Evolutionary conservation across 1,284 basidiomycete species (phyloP).

Genomic region (Ceratobasidium sp.): DNA sequence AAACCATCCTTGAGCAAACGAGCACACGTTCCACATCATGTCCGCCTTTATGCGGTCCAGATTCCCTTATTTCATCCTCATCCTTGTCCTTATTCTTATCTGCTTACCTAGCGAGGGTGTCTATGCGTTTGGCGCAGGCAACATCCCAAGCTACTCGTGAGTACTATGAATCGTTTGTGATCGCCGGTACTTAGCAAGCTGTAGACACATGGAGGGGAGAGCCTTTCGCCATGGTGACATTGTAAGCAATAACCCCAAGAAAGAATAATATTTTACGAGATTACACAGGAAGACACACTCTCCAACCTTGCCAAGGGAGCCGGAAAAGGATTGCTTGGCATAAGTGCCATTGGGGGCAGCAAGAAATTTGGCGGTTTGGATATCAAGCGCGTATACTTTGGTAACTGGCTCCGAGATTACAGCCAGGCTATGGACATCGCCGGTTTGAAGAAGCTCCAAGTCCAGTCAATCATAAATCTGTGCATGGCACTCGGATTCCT

Average conservation of each 20-base stretch:
- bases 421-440: constrained; percentile 87
- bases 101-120: constrained; percentile 52
- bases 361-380: constrained; percentile 78
- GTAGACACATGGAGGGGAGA: constrained; percentile 77
- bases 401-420: constrained; percentile 80
- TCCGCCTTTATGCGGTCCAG: constrained; percentile 39
- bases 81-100: constrained; percentile 33
- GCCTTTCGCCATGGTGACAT: constrained; percentile 90
- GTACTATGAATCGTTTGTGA: not conserved
- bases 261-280: not conserved
- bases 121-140: constrained; percentile 78
- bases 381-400: constrained; percentile 81
- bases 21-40: constrained; percentile 5
- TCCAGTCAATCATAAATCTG: constrained; percentile 86
- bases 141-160: constrained; percentile 61
- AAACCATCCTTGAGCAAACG: too few relatives aligned
- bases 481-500: constrained; percentile 90
- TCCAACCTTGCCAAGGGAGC: constrained; percentile 70
- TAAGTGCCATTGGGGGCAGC: constrained; percentile 62
- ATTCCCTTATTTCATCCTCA: constrained; percentile 25
- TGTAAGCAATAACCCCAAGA: constrained; percentile 60
- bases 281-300: constrained; percentile 72
- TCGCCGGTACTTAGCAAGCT: constrained; percentile 52
- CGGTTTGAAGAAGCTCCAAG: constrained; percentile 74
- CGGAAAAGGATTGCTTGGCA: constrained; percentile 64